Evolutionary conservation across 768 basidiomycete genomes (phyloP), one percentile per base, ranked within the genome.

Genomic region (Xerocomellus intermedius): DNA sequence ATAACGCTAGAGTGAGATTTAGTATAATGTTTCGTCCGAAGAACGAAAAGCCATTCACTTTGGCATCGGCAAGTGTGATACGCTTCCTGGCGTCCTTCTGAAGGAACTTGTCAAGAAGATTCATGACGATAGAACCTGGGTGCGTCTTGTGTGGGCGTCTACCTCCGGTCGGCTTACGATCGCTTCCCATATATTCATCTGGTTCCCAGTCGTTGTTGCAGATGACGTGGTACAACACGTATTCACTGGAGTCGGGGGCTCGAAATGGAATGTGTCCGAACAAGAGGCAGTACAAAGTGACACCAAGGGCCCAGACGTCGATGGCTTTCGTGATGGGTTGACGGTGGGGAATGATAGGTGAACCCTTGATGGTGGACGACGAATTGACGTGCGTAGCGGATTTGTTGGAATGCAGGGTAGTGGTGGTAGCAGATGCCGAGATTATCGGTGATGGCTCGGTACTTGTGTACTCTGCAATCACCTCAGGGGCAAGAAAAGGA

Each of bases 281-380:
- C 2, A 98, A 80, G 43, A 98, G 82, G 67, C 94, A 96, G 73
- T 93, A 98, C 5, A 98, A 77, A 2, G 97, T 99, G 30, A 98
- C 89, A 22, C 97, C 97, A 3, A 99, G 81, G 0, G 97, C 96
- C 97, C 97, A 99, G 33, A 99, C 83, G 66, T 99, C 97, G 67
- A 98, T 96, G 4, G 93, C 86, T 69, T 94, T 93, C 38, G 93
- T 93, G 48, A 97, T 88, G 4, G 82, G 79, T 6, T 79, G 83
- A 54, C 64, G 75, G 49, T 57, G 68, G 6, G 53, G 59, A 24
- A 60, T 30, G 48, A 57, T 48, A 3, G 64, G 58, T 21, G 60
- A 60, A n/a, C 62, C 66, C 48, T 66, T 71, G 32, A 66, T 64
- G 26, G 69, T 68, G 43, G 63, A 65, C 30, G 63, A 64, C 4